These are phyloP conservation scores for Eucalyptus cloeziana DNA, from an alignment of 345 rosid species.

Conservation along the genomic window DNA sequence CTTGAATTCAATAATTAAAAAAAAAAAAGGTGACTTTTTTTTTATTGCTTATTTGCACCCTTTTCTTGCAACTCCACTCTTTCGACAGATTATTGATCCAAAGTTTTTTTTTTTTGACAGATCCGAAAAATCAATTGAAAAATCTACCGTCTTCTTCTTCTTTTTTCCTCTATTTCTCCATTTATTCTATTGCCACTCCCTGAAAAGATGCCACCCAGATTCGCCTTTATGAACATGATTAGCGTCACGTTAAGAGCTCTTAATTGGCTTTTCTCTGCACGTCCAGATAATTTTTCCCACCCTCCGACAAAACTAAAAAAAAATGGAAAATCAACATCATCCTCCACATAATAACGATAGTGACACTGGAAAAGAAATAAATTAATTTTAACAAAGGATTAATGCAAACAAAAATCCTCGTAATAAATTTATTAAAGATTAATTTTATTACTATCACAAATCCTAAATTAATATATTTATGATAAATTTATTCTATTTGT, in stretches of 20 bases:
- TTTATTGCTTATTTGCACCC: not conserved
- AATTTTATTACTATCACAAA: too few relatives aligned
- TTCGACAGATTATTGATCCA: not conserved
- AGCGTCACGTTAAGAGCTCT: not conserved
- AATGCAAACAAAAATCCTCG: too few relatives aligned
- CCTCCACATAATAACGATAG: too few relatives aligned
- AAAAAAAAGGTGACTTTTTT: not conserved
- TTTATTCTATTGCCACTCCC: not conserved
- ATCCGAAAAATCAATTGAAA: not conserved
- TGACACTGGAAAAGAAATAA: too few relatives aligned
- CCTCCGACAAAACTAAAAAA: not conserved
- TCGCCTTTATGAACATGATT: not conserved
- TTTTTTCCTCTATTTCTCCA: not conserved
- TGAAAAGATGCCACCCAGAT: not conserved
- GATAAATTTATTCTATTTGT: too few relatives aligned
- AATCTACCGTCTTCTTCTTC: not conserved
- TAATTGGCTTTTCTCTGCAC: not conserved
- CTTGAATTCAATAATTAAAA: not conserved
- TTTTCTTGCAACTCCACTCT: not conserved
- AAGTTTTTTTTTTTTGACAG: not conserved
- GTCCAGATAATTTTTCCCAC: not conserved
- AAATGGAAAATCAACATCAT: not conserved
- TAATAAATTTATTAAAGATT: too few relatives aligned
- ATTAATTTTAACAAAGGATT: too few relatives aligned
- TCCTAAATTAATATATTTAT: too few relatives aligned